Evolutionary conservation across 2,329 filamentous ascomycete genomes (phyloP).

Genomic region (Onygenales sp.): DNA sequence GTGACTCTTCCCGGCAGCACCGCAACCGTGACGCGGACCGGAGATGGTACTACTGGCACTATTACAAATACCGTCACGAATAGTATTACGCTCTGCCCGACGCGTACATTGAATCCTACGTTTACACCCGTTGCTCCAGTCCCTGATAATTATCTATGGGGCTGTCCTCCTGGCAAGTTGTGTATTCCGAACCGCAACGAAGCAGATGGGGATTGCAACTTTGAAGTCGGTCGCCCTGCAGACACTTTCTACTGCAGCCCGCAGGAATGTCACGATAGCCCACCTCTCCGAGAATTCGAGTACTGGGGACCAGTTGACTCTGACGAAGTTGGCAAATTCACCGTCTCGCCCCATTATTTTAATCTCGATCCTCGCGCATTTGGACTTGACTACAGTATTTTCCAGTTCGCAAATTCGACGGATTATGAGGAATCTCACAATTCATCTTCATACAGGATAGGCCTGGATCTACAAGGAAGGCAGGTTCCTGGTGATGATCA

Average conservation of each 20-base stretch:
- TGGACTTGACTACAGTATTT: conserved; percentile 55
- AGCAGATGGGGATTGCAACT: conserved; percentile 26
- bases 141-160: conserved; percentile 25
- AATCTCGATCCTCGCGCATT: conserved; percentile 55
- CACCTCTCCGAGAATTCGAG: neutral
- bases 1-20: conserved; percentile 10
- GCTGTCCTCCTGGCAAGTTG: conserved; percentile 35
- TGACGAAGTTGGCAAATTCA: conserved; percentile 36
- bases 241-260: conserved; percentile 30
- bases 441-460: no score
- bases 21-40: conserved; percentile 8
- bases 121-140: conserved; percentile 18
- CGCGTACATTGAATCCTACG: conserved; percentile 20
- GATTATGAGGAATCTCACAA: neutral
- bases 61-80: conserved; percentile 7
- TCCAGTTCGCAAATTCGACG: conserved; percentile 30
- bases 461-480: no score
- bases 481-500: no score
- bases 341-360: conserved; percentile 50
- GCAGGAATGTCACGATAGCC: conserved; percentile 22
- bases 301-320: conserved; percentile 5
- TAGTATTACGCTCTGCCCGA: conserved; percentile 20
- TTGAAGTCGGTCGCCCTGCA: conserved; percentile 32
- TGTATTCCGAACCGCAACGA: conserved; percentile 27
- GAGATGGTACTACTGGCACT: conserved; percentile 7